These are phyloP conservation scores for Ulota crispa DNA, from an alignment of 225 moss, liverwort and hornwort genomes.

Conservation along the genomic window DNA sequence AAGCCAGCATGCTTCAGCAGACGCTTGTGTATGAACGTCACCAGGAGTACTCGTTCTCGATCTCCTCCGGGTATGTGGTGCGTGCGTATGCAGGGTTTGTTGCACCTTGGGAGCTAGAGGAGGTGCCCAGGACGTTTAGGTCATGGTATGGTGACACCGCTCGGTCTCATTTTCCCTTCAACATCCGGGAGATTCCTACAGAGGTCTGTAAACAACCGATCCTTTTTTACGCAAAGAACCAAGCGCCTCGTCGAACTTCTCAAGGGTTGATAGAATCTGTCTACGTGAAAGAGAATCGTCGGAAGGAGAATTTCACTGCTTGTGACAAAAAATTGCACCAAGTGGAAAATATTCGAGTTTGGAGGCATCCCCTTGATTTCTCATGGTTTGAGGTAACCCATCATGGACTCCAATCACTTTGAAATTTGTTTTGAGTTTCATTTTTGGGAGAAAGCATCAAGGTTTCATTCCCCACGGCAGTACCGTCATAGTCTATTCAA, in stretches of 20 bases:
- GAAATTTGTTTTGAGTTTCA: background rate
- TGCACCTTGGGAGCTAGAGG: conserved; percentile 68
- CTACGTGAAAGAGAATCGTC: conserved; percentile 34
- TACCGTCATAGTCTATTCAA: background rate
- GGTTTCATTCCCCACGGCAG: background rate
- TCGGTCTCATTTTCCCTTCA: conserved; percentile 75
- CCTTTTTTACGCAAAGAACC: conserved; percentile 47
- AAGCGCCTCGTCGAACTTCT: background rate
- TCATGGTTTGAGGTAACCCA: conserved; percentile 55
- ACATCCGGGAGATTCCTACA: conserved; percentile 50
- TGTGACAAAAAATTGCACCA: conserved; percentile 42
- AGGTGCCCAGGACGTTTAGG: conserved; percentile 70
- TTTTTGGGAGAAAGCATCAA: background rate
- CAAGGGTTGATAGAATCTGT: conserved; percentile 39
- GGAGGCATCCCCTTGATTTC: conserved; percentile 40
- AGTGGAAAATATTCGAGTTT: conserved; percentile 40
- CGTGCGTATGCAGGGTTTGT: conserved; percentile 68
- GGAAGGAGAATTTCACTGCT: conserved; percentile 29
- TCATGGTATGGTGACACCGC: conserved; percentile 81
- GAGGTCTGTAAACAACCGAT: conserved; percentile 67
- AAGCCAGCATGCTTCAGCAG: conserved; percentile 78
- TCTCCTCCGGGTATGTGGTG: conserved; percentile 73
- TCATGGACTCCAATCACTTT: background rate
- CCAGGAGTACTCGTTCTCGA: conserved; percentile 69
- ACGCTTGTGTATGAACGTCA: conserved; percentile 63